phyloP scores from a whole-genome alignment of 2,329 filamentous ascomycete genomes.

The Alternaria atra region DNA sequence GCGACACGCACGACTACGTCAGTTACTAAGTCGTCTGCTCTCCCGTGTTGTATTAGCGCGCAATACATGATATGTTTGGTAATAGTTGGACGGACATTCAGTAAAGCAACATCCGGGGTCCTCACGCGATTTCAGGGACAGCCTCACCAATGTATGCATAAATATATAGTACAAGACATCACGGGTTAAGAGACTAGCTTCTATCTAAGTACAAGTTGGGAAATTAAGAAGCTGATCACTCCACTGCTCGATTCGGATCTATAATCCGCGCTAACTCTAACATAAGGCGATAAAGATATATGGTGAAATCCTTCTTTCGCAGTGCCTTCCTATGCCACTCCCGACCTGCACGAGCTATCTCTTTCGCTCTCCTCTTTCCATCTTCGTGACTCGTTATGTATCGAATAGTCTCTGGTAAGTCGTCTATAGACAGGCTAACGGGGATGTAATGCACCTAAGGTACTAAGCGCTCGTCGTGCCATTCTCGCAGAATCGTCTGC shows the following conservation, averaged over 20 bases:
- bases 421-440: slow-evolving; percentile 30
- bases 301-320: slow-evolving; percentile 18
- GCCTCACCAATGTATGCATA: too few species aligned
- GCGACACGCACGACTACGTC: too few species aligned
- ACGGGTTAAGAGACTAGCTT: not conserved
- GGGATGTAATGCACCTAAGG: slow-evolving; percentile 51
- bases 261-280: slow-evolving; percentile 31
- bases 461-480: slow-evolving; percentile 48
- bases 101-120: too few species aligned
- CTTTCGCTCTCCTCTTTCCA: slow-evolving; percentile 22
- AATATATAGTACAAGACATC: not conserved
- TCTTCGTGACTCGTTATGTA: slow-evolving; percentile 20
- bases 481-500: slow-evolving; percentile 49
- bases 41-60: too few species aligned
- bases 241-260: slow-evolving; percentile 1
- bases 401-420: slow-evolving; percentile 25
- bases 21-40: too few species aligned
- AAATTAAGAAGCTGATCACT: not conserved
- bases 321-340: slow-evolving; percentile 26
- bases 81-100: too few species aligned
- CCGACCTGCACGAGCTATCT: slow-evolving; percentile 29
- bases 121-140: too few species aligned
- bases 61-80: too few species aligned
- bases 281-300: slow-evolving; percentile 32
- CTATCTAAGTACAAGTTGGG: not conserved